A percentile compares a stretch with the other conserved stretches of the same genome.
phyloP scores from a whole-genome alignment of 2,329 filamentous ascomycete genomes.

The Emergomyces pasteurianus region DNA sequence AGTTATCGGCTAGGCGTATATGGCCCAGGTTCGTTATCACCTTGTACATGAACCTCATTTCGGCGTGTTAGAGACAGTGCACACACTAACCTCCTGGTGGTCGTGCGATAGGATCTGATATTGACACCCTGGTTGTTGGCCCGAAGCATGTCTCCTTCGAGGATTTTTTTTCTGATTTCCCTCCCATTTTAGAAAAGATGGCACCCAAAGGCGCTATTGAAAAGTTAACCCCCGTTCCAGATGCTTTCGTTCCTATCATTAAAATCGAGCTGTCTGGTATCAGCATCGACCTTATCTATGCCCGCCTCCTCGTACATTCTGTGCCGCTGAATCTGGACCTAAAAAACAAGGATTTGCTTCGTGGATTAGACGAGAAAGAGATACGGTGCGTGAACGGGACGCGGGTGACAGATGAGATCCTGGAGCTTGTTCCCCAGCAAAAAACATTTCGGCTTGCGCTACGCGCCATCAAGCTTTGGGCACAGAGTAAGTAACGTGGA shows the following conservation, averaged over 20 bases:
- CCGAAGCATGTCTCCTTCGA: conserved; percentile 80
- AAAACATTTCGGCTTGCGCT: conserved; percentile 82
- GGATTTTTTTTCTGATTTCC: conserved; percentile 87
- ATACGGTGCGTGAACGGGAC: conserved; percentile 88
- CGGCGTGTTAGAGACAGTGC: background rate
- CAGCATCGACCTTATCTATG: conserved; percentile 89
- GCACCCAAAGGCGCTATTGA: conserved; percentile 67
- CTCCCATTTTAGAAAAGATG: conserved; percentile 64
- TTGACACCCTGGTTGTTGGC: conserved; percentile 86
- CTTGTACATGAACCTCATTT: too few relatives aligned
- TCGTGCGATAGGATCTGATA: conserved; percentile 64
- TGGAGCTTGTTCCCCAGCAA: conserved; percentile 76
- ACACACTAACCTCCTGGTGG: background rate
- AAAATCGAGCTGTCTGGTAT: conserved; percentile 87
- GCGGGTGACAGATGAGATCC: conserved; percentile 84
- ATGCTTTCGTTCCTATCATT: conserved; percentile 93
- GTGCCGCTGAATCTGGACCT: conserved; percentile 63
- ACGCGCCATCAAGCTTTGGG: conserved; percentile 92
- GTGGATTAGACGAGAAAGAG: conserved; percentile 76
- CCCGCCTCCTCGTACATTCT: conserved; percentile 58
- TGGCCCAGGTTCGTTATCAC: conserved; percentile 50
- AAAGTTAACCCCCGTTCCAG: conserved; percentile 72
- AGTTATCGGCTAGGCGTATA: conserved; percentile 92
- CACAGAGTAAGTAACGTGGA: conserved; percentile 46
- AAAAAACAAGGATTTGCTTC: conserved; percentile 71